phyloP scores from a whole-genome alignment of 495 filamentous ascomycete genomes.

The Zalerion maritima region DNA sequence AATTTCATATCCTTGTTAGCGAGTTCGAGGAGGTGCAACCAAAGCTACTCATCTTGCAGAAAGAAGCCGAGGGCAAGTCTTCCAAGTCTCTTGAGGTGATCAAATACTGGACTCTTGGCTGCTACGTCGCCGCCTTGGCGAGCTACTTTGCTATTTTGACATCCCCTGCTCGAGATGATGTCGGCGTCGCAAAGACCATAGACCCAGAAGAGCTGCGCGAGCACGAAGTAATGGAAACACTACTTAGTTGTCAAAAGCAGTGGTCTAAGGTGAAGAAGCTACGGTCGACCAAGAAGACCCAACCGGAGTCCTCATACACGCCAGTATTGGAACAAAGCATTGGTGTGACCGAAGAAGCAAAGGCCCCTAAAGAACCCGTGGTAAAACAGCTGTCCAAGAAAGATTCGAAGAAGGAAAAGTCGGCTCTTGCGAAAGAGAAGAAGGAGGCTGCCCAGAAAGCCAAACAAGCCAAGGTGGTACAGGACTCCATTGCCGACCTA shows the following conservation, averaged over 20 bases:
- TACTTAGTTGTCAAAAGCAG: slow-evolving; percentile 63
- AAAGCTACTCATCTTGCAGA: slow-evolving; percentile 39
- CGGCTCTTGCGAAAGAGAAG: slow-evolving; percentile 15
- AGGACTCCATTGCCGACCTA: slow-evolving; percentile 34
- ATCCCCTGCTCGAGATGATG: slow-evolving; percentile 46
- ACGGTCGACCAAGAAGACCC: slow-evolving; percentile 12
- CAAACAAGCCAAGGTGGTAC: slow-evolving; percentile 29
- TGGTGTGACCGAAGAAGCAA: slow-evolving; percentile 15
- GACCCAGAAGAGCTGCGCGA: slow-evolving; percentile 60
- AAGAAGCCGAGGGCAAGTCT: slow-evolving; percentile 37
- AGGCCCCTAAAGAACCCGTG: too few relatives aligned
- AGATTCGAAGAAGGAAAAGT: slow-evolving; percentile 13
- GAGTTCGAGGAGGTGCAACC: slow-evolving; percentile 64
- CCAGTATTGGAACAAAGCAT: slow-evolving; percentile 18
- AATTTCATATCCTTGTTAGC: slow-evolving; percentile 72
- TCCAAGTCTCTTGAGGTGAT: slow-evolving; percentile 42
- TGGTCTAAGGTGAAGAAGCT: slow-evolving; percentile 65
- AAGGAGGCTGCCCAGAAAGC: slow-evolving; percentile 19
- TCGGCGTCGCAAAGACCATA: slow-evolving; percentile 37
- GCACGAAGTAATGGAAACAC: slow-evolving; percentile 73
- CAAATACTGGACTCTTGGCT: slow-evolving; percentile 59
- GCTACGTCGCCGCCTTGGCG: slow-evolving; percentile 70
- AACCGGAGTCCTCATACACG: slow-evolving; percentile 2
- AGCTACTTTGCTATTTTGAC: slow-evolving; percentile 91
- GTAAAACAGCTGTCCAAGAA: slow-evolving; percentile 12